A percentile compares a stretch with the other conserved stretches of the same genome.
phyloP scores from a whole-genome alignment of 176 grass and related monocot species.

The Hordeum vulgare region DNA sequence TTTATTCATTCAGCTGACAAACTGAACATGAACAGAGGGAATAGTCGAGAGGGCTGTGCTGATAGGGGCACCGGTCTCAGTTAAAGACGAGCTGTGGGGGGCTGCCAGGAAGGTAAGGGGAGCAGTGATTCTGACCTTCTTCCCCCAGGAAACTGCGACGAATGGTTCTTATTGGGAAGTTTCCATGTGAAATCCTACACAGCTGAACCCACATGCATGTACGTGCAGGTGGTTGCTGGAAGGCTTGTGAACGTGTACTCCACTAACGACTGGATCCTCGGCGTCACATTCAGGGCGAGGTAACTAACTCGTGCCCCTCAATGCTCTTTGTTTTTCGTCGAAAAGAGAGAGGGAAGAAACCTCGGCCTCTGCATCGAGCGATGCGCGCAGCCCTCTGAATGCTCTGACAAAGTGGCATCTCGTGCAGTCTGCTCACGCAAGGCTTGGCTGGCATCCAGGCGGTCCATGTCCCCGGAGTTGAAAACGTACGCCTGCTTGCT shows the following conservation, averaged over 20 bases:
- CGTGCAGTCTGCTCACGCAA: constrained; percentile 72
- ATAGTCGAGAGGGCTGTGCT: constrained; percentile 81
- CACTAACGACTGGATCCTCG: constrained; percentile 84
- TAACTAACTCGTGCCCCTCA: background rate
- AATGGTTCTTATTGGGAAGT: background rate
- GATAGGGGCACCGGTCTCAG: constrained; percentile 81
- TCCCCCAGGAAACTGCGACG: no score
- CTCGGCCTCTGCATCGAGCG: no score
- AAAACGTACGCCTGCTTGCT: constrained; percentile 53
- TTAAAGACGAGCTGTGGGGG: constrained; percentile 66
- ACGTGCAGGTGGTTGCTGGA: constrained; percentile 63
- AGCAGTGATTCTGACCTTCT: background rate
- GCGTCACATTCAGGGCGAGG: constrained; percentile 83
- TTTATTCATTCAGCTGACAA: constrained; percentile 6
- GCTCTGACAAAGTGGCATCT: background rate
- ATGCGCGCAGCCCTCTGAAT: no score
- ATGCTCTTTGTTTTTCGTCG: background rate
- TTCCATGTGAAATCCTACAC: background rate
- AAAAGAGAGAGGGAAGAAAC: no score
- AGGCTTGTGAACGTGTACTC: constrained; percentile 94
- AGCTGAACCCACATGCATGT: background rate
- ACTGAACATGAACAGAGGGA: constrained; percentile 49
- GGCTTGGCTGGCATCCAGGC: constrained; percentile 92
- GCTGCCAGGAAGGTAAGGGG: constrained; percentile 69
- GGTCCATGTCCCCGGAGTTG: constrained; percentile 57